phyloP scores from a whole-genome alignment of 192 early-diverging fungal genomes.

The Dimargaris xerosporica region DNA sequence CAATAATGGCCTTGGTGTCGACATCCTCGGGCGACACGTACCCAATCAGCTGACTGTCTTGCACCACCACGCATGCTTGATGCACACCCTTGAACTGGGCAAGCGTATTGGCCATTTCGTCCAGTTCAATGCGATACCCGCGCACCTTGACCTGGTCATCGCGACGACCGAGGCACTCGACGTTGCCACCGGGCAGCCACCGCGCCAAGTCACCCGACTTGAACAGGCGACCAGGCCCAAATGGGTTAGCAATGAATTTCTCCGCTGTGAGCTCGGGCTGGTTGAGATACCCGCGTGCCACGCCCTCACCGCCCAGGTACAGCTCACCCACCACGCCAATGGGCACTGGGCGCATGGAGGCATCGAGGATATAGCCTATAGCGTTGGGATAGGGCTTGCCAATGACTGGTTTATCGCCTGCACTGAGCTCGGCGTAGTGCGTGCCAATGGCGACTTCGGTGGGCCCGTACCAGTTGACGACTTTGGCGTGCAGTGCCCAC shows the following conservation, averaged over 20 bases:
- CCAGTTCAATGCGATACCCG: constrained; percentile 21
- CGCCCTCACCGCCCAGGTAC: constrained; percentile 18
- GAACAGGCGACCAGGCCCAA: constrained; percentile 17
- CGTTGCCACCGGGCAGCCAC: constrained; percentile 18
- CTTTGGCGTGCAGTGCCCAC: not conserved
- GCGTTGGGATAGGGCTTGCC: constrained; percentile 15
- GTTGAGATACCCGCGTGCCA: constrained; percentile 23
- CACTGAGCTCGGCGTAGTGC: not conserved
- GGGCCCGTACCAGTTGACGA: constrained; percentile 6
- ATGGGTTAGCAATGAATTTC: constrained; percentile 24
- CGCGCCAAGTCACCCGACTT: constrained; percentile 20
- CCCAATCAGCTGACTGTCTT: constrained; percentile 13
- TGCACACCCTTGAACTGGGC: constrained; percentile 11
- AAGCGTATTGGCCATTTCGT: constrained; percentile 17
- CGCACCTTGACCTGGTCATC: constrained; percentile 25
- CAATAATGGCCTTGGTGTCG: not conserved
- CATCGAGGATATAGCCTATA: constrained; percentile 20
- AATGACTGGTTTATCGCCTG: constrained; percentile 9
- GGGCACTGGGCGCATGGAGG: constrained; percentile 11
- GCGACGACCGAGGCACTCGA: constrained; percentile 17
- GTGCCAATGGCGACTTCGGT: constrained; percentile 8
- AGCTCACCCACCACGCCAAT: constrained; percentile 24
- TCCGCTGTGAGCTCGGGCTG: constrained; percentile 19
- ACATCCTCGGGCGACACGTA: constrained; percentile 17
- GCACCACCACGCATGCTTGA: constrained; percentile 15